These are phyloP conservation scores for Phlyctochytrium planicorne DNA, from an alignment of 192 early-diverging fungal genomes.

Conservation along the genomic window DNA sequence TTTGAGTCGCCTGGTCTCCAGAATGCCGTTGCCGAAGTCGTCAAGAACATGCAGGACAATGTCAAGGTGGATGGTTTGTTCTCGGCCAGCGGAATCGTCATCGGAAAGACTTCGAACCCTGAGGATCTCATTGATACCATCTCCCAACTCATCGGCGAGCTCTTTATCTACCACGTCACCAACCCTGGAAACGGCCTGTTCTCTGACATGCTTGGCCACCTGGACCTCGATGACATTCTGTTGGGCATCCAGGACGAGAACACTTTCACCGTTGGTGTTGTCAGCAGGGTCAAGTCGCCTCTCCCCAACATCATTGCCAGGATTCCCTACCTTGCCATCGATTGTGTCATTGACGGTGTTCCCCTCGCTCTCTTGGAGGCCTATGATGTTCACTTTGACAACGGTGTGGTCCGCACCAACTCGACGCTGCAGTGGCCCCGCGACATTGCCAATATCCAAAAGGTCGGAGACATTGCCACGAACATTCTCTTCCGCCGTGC, in stretches of 20 bases:
- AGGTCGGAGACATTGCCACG: constrained; percentile 5
- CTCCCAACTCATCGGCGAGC: constrained; percentile 4
- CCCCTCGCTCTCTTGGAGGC: constrained; percentile 5
- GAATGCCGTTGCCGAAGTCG: not conserved
- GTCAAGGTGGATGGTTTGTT: not conserved
- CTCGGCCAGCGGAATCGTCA: not conserved
- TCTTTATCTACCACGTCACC: constrained; percentile 13
- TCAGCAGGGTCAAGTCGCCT: not conserved
- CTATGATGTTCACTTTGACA: constrained; percentile 12
- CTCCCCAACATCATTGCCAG: constrained; percentile 14
- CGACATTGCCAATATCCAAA: constrained; percentile 10
- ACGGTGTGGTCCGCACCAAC: constrained; percentile 5
- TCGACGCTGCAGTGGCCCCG: not conserved
- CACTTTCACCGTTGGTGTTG: constrained; percentile 1
- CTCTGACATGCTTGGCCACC: constrained; percentile 7
- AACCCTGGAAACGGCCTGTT: constrained; percentile 5
- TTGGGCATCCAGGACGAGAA: not conserved
- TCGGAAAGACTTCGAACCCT: not conserved
- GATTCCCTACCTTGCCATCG: constrained; percentile 19
- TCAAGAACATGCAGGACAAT: not conserved
- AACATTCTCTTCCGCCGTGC: constrained; percentile 16
- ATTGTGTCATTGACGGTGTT: constrained; percentile 7
- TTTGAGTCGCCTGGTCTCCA: not conserved
- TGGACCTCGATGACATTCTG: constrained; percentile 17
- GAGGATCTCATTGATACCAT: not conserved